Evolutionary conservation across 2,329 filamentous ascomycete genomes (phyloP).

Genomic region (Aspergillus eucalypticola): DNA sequence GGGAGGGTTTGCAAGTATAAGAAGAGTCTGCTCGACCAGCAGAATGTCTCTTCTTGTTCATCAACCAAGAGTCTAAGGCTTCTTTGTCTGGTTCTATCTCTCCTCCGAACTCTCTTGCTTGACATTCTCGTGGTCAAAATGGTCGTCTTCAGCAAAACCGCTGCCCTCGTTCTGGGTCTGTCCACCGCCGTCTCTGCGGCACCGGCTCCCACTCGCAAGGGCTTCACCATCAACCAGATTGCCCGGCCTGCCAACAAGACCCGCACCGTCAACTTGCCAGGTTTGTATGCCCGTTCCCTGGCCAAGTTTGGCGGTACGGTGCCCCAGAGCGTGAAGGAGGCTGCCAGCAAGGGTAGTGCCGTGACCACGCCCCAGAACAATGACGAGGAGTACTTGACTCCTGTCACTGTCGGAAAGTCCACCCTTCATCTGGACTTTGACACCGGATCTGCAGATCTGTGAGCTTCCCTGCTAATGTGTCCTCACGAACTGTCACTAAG

Average conservation of each 20-base stretch:
- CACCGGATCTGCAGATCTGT: slow-evolving; percentile 69
- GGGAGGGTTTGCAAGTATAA: not conserved
- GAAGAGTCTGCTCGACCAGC: not conserved
- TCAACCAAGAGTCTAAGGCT: slow-evolving; percentile 11
- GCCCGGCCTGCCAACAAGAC: slow-evolving; percentile 20
- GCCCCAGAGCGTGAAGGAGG: slow-evolving; percentile 31
- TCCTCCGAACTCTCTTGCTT: not conserved
- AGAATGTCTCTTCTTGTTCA: slow-evolving; percentile 17
- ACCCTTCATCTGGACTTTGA: slow-evolving; percentile 69
- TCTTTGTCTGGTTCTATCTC: not conserved
- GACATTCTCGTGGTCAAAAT: slow-evolving; percentile 20
- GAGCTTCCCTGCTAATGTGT: slow-evolving; percentile 32
- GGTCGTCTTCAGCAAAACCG: slow-evolving; percentile 38
- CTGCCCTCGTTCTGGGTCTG: slow-evolving; percentile 29
- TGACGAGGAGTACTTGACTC: slow-evolving; percentile 61
- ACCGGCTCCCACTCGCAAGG: slow-evolving; percentile 28
- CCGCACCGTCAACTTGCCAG: slow-evolving; percentile 30
- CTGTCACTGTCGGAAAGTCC: slow-evolving; percentile 65
- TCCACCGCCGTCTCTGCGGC: slow-evolving; percentile 31
- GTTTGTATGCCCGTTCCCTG: slow-evolving; percentile 30
- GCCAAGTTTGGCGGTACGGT: slow-evolving; percentile 34
- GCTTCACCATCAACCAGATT: slow-evolving; percentile 36
- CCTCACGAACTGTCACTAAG: slow-evolving; percentile 13
- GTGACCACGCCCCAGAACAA: slow-evolving; percentile 49
- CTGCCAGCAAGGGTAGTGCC: slow-evolving; percentile 34